These are phyloP conservation scores for Kuraishia borneana DNA, from an alignment of 805 yeast genomes.

Conservation along the genomic window DNA sequence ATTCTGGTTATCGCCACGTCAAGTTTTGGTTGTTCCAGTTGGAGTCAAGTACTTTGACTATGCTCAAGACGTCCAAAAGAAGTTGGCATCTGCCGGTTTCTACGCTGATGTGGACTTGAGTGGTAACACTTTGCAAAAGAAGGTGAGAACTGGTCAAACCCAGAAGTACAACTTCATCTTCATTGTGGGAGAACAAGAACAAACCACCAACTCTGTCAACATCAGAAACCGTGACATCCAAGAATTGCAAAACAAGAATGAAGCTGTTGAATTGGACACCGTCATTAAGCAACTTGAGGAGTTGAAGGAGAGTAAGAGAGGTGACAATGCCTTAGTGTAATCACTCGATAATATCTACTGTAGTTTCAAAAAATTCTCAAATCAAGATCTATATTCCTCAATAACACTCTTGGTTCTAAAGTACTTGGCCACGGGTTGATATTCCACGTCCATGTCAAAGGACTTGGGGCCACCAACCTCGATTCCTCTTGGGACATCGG, in stretches of 20 bases:
- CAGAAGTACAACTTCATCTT: constrained; percentile 92
- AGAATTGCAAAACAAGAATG: constrained; percentile 89
- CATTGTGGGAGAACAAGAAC: constrained; percentile 95
- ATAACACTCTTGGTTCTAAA: neutral
- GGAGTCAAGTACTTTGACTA: constrained; percentile 89
- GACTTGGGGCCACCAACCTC: constrained; percentile 30
- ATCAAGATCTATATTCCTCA: constrained; percentile 1
- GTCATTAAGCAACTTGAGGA: constrained; percentile 59
- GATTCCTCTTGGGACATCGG: constrained; percentile 22
- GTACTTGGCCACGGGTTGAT: constrained; percentile 1
- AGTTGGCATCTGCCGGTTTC: constrained; percentile 63
- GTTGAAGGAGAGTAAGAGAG: constrained; percentile 66
- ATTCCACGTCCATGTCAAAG: constrained; percentile 10
- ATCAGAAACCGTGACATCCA: constrained; percentile 94
- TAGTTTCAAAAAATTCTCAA: too few relatives aligned
- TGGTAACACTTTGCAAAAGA: constrained; percentile 96
- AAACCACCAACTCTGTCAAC: constrained; percentile 69
- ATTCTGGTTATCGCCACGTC: constrained; percentile 99
- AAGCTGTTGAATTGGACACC: constrained; percentile 58
- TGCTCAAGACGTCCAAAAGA: constrained; percentile 71
- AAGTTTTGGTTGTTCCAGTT: constrained; percentile 90
- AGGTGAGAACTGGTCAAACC: constrained; percentile 93
- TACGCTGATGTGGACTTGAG: constrained; percentile 87
- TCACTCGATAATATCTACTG: neutral
- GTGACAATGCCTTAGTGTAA: constrained; percentile 39